Conservation (phyloP, 768 basidiomycete species). For the Termitomyces sp. region DNA sequence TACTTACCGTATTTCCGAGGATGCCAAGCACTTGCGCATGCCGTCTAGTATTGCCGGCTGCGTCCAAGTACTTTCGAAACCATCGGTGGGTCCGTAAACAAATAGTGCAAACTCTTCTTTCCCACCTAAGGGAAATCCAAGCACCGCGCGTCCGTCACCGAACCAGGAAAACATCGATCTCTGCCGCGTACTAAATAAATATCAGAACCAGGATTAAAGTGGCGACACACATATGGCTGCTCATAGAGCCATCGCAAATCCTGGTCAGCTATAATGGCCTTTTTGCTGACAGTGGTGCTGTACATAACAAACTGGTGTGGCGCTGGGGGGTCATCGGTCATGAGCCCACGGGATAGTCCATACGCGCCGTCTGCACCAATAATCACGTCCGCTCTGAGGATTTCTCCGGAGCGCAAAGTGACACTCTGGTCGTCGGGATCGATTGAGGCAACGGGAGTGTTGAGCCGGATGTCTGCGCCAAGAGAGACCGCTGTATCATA, state of each 20-base stretch:
- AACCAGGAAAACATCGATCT: constrained; percentile 31
- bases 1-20: constrained; percentile 40
- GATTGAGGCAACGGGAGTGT: constrained; percentile 25
- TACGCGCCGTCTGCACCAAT: constrained; percentile 55
- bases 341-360: constrained; percentile 8
- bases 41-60: constrained; percentile 27
- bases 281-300: constrained; percentile 38
- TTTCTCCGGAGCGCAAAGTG: constrained; percentile 35
- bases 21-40: constrained; percentile 24
- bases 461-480: constrained; percentile 40
- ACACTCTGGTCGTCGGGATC: constrained; percentile 26
- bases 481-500: constrained; percentile 39
- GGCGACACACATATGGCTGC: constrained; percentile 18
- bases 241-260: constrained; percentile 30
- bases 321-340: constrained; percentile 16
- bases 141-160: constrained; percentile 24
- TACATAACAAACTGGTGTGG: constrained; percentile 34
- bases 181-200: constrained; percentile 11
- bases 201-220: background rate
- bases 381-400: constrained; percentile 44
- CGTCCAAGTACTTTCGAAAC: constrained; percentile 25
- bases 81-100: constrained; percentile 26
- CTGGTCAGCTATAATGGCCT: constrained; percentile 35
- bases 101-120: constrained; percentile 25
- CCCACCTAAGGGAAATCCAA: constrained; percentile 34